These are phyloP conservation scores for Durio zibethinus DNA, from an alignment of 345 rosid species.

Conservation along the genomic window DNA sequence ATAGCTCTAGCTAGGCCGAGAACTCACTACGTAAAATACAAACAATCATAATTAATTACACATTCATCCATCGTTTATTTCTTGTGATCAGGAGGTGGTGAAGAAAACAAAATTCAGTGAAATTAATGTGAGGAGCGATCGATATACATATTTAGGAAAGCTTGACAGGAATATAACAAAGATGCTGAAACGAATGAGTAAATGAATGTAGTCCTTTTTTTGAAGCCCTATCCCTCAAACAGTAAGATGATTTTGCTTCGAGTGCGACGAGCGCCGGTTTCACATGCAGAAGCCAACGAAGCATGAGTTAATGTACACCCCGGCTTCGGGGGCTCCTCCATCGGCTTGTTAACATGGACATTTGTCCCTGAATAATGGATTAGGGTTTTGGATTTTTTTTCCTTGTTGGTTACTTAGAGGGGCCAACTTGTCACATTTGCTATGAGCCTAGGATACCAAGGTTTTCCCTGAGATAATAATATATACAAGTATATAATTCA, in stretches of 20 bases:
- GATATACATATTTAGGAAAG: neutral
- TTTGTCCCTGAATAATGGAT: neutral
- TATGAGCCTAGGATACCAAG: neutral
- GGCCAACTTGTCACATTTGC: conserved; percentile 11
- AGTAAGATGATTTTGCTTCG: neutral
- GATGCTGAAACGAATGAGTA: neutral
- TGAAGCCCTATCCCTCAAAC: neutral
- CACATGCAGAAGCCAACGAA: conserved; percentile 7
- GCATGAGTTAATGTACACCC: neutral
- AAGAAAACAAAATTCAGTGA: neutral
- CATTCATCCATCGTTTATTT: neutral
- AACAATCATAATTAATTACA: neutral
- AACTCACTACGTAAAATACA: neutral
- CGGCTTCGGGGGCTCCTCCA: neutral
- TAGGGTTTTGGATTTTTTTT: neutral
- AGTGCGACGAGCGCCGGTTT: neutral
- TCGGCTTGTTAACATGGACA: neutral
- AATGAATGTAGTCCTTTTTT: neutral
- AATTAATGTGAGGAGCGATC: neutral
- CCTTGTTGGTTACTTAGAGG: neutral
- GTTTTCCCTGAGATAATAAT: neutral
- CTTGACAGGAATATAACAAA: neutral
- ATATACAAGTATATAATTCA: neutral
- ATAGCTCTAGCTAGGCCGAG: neutral
- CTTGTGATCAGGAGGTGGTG: neutral